Percentiles rank a stretch among this genome's conserved stretches.
phyloP scores from a whole-genome alignment of 306 rosid species.

The Ochetophila trinervis region DNA sequence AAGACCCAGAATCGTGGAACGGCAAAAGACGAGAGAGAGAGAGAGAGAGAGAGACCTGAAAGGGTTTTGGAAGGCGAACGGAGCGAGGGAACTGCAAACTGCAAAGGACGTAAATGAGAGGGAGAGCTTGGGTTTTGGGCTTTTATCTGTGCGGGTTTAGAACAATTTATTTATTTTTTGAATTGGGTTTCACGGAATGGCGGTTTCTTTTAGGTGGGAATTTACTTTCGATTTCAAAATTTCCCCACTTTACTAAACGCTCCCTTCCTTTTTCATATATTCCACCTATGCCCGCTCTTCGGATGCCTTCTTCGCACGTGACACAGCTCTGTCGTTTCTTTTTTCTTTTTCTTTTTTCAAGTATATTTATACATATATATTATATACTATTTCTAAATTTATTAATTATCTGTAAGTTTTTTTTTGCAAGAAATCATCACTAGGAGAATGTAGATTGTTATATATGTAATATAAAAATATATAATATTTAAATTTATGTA shows the following conservation, averaged over 20 bases:
- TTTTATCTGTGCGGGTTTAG: neutral
- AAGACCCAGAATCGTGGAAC: neutral
- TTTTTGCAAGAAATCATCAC: no score
- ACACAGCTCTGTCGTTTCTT: neutral
- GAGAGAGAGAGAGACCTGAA: slow-evolving; percentile 33
- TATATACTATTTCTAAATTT: no score
- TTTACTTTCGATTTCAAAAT: slow-evolving; percentile 15
- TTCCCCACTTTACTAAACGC: neutral
- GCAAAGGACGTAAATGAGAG: slow-evolving; percentile 8
- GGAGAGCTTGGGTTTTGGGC: neutral
- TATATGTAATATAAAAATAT: no score
- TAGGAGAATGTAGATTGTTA: no score
- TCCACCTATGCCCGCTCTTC: neutral
- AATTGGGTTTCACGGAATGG: slow-evolving; percentile 3
- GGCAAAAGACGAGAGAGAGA: neutral
- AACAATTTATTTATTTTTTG: neutral
- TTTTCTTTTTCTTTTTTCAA: no score
- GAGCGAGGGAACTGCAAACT: neutral
- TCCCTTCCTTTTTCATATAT: neutral
- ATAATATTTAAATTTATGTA: no score
- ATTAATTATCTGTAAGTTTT: no score
- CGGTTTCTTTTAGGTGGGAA: slow-evolving; percentile 43
- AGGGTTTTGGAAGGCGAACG: neutral
- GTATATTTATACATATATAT: no score
- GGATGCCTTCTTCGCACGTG: neutral